phyloP scores from a whole-genome alignment of 2,329 filamentous ascomycete genomes.

The Phialophora expanda region DNA sequence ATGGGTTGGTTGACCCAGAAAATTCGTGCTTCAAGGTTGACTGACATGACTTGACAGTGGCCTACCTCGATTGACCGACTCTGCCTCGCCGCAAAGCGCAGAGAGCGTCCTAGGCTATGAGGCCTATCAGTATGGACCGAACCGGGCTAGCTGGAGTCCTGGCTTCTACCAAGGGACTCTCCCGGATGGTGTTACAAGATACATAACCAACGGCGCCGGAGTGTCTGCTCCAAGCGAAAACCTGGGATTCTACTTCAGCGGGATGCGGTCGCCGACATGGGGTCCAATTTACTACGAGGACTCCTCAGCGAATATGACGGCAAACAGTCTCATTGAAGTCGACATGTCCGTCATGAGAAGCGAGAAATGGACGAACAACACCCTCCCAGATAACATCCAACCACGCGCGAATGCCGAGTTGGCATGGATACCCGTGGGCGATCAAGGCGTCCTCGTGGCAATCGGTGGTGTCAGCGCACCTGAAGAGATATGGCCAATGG shows the following conservation, averaged over 20 bases:
- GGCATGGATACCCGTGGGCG: slow-evolving; percentile 62
- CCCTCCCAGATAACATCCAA: slow-evolving; percentile 56
- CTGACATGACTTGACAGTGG: slow-evolving; percentile 51
- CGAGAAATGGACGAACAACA: slow-evolving; percentile 63
- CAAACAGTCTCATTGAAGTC: slow-evolving; percentile 64
- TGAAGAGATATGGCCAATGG: slow-evolving; percentile 37
- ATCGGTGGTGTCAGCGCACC: slow-evolving; percentile 46
- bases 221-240: slow-evolving; percentile 72
- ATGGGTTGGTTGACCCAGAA: slow-evolving; percentile 48
- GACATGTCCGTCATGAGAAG: slow-evolving; percentile 60
- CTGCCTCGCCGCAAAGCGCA: slow-evolving; percentile 40
- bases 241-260: slow-evolving; percentile 73
- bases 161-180: slow-evolving; percentile 55
- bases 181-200: slow-evolving; percentile 59
- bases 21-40: background rate
- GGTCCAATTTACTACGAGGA: slow-evolving; percentile 55
- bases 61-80: slow-evolving; percentile 47
- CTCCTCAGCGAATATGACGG: slow-evolving; percentile 58
- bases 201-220: slow-evolving; percentile 68
- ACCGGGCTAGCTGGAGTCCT: slow-evolving; percentile 51
- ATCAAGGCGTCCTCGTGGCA: slow-evolving; percentile 46
- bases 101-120: slow-evolving; percentile 60
- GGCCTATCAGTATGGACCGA: slow-evolving; percentile 57
- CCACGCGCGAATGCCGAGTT: slow-evolving; percentile 68
- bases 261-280: slow-evolving; percentile 59